These are phyloP conservation scores for Metarhizium brunneum DNA, from an alignment of 2,329 filamentous ascomycete species.

Conservation along the genomic window DNA sequence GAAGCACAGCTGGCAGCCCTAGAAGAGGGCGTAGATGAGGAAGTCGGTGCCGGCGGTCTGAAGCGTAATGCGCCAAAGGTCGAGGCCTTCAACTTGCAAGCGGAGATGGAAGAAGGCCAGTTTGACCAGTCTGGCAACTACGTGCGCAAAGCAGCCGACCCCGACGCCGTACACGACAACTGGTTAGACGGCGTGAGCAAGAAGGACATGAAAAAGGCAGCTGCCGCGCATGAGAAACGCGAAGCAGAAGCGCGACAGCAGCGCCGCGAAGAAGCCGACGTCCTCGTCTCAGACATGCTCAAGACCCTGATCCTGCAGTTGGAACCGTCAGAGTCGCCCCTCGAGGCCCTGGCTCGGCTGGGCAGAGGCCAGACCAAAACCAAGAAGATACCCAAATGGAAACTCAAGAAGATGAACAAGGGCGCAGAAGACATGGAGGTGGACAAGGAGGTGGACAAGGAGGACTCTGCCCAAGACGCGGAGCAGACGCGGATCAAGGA, in stretches of 20 bases:
- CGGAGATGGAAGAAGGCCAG: slow-evolving; percentile 82
- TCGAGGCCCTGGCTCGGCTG: slow-evolving; percentile 79
- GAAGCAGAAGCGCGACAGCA: slow-evolving; percentile 67
- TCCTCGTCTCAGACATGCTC: slow-evolving; percentile 66
- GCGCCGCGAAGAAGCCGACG: slow-evolving; percentile 63
- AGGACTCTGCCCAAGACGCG: slow-evolving; percentile 45
- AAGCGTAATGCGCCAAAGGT: slow-evolving; percentile 91
- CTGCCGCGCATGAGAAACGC: slow-evolving; percentile 76
- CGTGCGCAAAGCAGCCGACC: slow-evolving; percentile 79
- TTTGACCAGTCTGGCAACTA: slow-evolving; percentile 92
- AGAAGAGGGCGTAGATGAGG: slow-evolving; percentile 73
- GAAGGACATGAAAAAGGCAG: slow-evolving; percentile 84
- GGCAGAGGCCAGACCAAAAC: slow-evolving; percentile 58
- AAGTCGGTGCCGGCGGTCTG: slow-evolving; percentile 80
- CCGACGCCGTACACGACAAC: slow-evolving; percentile 80
- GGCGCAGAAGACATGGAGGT: slow-evolving; percentile 59
- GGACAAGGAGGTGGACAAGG: slow-evolving; percentile 46
- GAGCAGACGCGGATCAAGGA: slow-evolving; percentile 61
- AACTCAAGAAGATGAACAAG: slow-evolving; percentile 57
- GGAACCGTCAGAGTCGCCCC: slow-evolving; percentile 71
- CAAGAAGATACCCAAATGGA: slow-evolving; percentile 53
- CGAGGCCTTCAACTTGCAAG: slow-evolving; percentile 90
- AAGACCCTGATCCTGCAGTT: slow-evolving; percentile 62
- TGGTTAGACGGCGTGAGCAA: slow-evolving; percentile 92
- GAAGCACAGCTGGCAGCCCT: slow-evolving; percentile 62